phyloP scores from a whole-genome alignment of 768 basidiomycete genomes.

The Cystoderma amianthinum region DNA sequence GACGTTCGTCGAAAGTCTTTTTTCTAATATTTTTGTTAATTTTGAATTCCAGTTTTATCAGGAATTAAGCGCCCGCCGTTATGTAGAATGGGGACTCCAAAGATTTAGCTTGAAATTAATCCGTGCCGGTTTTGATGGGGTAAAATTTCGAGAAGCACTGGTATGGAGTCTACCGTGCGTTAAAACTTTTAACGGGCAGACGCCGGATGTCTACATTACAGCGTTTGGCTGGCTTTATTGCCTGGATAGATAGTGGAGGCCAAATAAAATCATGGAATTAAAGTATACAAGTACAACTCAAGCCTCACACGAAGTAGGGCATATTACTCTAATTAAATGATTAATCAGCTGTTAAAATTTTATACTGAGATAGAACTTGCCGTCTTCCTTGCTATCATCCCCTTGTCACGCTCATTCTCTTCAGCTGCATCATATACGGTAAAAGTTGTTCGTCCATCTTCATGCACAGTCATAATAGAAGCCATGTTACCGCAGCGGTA shows the following conservation, averaged over 20 bases:
- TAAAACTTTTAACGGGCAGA: not conserved
- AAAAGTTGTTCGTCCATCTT: slow-evolving; percentile 60
- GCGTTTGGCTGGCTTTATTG: no score
- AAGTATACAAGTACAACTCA: not conserved
- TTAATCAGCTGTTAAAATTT: not conserved
- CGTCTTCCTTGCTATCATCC: slow-evolving; percentile 66
- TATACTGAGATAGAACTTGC: slow-evolving; percentile 35
- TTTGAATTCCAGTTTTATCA: not conserved
- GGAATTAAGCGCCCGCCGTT: not conserved
- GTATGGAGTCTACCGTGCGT: not conserved
- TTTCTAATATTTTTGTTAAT: no score
- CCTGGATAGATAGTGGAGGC: no score
- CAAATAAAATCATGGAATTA: no score
- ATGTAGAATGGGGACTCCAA: not conserved
- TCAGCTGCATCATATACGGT: slow-evolving; percentile 82
- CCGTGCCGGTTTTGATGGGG: not conserved
- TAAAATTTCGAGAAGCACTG: not conserved
- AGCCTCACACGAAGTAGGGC: slow-evolving; percentile 22
- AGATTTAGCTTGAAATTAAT: not conserved
- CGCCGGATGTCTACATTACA: not conserved
- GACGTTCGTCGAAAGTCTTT: no score
- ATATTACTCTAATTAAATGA: slow-evolving; percentile 10
- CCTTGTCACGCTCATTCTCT: slow-evolving; percentile 84
- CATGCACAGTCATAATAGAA: slow-evolving; percentile 79
- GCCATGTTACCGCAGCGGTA: slow-evolving; percentile 79